Percentiles rank a stretch among this genome's conserved stretches.
Evolutionary conservation across 1,139 yeast species (phyloP).

Genomic region (Hansenula lynferdii): DNA sequence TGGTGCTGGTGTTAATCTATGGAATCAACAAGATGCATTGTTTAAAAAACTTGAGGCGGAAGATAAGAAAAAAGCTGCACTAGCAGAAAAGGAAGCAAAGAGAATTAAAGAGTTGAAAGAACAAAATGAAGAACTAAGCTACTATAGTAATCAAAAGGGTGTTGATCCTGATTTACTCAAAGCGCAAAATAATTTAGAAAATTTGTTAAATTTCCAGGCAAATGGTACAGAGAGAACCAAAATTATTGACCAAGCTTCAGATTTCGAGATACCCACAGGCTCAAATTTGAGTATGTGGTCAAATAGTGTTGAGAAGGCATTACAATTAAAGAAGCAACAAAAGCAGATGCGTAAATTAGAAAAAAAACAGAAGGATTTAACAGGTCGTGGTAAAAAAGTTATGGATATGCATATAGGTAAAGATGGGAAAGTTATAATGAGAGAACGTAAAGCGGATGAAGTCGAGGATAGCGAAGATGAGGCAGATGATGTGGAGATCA

Average conservation of each 20-base stretch:
- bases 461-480: slow-evolving; percentile 22
- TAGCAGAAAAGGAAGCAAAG: slow-evolving; percentile 28
- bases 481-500: slow-evolving; percentile 26
- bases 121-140: slow-evolving; percentile 34
- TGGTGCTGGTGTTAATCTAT: slow-evolving; percentile 57
- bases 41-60: slow-evolving; percentile 45
- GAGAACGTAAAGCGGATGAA: slow-evolving; percentile 22
- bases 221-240: slow-evolving; percentile 86
- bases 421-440: slow-evolving; percentile 68
- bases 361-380: slow-evolving; percentile 48
- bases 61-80: slow-evolving; percentile 25
- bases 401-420: slow-evolving; percentile 68
- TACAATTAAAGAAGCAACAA: slow-evolving; percentile 77
- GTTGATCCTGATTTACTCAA: slow-evolving; percentile 49
- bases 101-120: slow-evolving; percentile 36
- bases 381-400: slow-evolving; percentile 71
- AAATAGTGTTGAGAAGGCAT: slow-evolving; percentile 82
- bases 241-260: slow-evolving; percentile 92
- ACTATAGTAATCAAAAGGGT: slow-evolving; percentile 29
- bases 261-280: slow-evolving; percentile 57
- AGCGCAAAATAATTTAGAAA: slow-evolving; percentile 73
- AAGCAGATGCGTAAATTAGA: slow-evolving; percentile 61
- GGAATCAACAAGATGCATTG: slow-evolving; percentile 63
- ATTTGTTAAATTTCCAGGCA: slow-evolving; percentile 73
- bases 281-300: slow-evolving; percentile 70